Evolutionary conservation across 192 early-diverging fungal species (phyloP), one percentile per base, ranked within the genome.

Genomic region (Coemansia sp.): DNA sequence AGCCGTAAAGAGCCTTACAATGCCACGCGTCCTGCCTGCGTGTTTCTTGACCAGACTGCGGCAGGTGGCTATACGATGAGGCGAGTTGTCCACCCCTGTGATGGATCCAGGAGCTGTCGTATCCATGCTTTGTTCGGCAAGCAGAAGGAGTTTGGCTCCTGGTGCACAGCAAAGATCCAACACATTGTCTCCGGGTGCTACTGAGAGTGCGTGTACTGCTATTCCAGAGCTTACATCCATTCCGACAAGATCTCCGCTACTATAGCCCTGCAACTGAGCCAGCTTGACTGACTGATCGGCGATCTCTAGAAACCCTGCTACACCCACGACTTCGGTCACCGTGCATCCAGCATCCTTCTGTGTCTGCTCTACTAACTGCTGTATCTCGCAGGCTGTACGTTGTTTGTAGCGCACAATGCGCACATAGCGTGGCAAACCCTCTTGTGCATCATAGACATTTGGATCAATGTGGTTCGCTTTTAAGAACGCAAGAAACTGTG

Each of bases 141-240:
- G 77, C 64, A 91, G 83, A 59, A 92, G 89, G 18, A 98, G 83
- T 62, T 98, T 98, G 23, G 87, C 89, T 0, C 97, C 93, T 53
- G 93, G 90, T 3, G 92, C 92, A 60, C 88, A 93, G 62, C 92
- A 97, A 25, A 93, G 81, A 62, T 95, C 97, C 16, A 98, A 82
- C 3, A 97, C 88, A 68, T 97, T 91, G 56, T 98, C 90, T 41
- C 89, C 82, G 0, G 85, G 80, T 8, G 86, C 52, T 0, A 94
- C 71, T 1, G 85, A 85, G 16, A 98, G 77, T 4, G 95, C 89
- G 28, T 85, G 66, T 0, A 91, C 92, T 0, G 95, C 93, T 1
- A 96, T 82, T 0, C 88, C 96, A 3, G 93, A 94, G 59, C 92
- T 87, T 18, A 94, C 76, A 70, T 95, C 93, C 60, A 95, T 89